A percentile compares a stretch with the other conserved stretches of the same genome.
These are phyloP conservation scores for Plasmodium adleri DNA, from an alignment of 169 alveolate genomes.

Conservation along the genomic window DNA sequence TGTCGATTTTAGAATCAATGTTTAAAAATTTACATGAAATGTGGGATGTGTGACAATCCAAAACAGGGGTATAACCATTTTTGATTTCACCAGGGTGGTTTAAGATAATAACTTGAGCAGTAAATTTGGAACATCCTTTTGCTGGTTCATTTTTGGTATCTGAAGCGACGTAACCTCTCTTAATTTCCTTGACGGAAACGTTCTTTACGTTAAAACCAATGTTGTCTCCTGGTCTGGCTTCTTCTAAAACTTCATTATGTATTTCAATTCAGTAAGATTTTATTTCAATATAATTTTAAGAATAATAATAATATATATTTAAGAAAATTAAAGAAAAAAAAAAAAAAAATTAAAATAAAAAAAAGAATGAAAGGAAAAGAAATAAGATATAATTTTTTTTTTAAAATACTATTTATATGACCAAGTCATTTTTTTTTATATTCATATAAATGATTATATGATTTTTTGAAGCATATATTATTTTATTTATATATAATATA, in stretches of 20 bases:
- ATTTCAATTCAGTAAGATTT: too few species aligned
- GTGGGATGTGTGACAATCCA: constrained; percentile 99
- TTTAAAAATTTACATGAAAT: constrained; percentile 97
- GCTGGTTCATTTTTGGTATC: constrained; percentile 98
- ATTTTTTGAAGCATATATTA: too few species aligned
- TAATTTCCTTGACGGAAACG: constrained; percentile 96
- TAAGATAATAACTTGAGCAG: constrained; percentile 96
- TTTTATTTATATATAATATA: too few species aligned
- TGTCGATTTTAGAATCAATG: constrained; percentile 94
- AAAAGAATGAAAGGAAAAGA: too few species aligned
- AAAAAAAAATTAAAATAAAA: too few species aligned
- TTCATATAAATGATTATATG: too few species aligned
- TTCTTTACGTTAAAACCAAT: constrained; percentile 98
- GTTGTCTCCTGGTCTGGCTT: constrained; percentile 98
- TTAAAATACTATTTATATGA: too few species aligned
- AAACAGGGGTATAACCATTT: constrained; percentile 98
- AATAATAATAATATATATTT: too few species aligned
- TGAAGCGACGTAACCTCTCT: constrained; percentile 97
- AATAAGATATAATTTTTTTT: too few species aligned
- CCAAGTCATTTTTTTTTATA: too few species aligned
- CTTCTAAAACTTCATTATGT: constrained; percentile 97
- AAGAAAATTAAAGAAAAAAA: too few species aligned
- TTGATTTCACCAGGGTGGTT: constrained; percentile 98
- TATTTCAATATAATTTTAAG: too few species aligned
- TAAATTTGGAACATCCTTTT: constrained; percentile 94